Base-by-base conservation (phyloP, 2,329 filamentous ascomycete species). In the Hypoxylon sp. region DNA sequence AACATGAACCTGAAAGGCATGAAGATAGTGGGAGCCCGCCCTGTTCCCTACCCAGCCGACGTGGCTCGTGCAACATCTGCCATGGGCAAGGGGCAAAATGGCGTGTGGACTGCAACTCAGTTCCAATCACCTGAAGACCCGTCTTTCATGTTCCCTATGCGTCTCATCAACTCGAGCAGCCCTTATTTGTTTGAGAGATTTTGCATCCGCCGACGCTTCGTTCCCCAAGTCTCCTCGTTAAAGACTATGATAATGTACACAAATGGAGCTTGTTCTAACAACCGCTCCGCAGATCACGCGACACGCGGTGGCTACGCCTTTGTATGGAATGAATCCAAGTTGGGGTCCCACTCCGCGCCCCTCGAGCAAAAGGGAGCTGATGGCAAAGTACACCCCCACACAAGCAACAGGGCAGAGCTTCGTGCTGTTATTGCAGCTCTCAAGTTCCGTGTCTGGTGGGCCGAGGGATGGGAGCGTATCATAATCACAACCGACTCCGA, bases 401-500 rank as follows among this genome's bases (percentile, higher is more conserved):
- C 56, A 7, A 55, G 19, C 30, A 55, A 55, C 14, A 19, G 62
- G 14, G 62, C 56, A 45, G 50, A 55, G 28, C 50, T 65, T 30
- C 38, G 50, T 10, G 62, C 62, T 25, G 48, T 65, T 17, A 38
- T 65, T 21, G 21, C 45, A 2, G 61, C 55, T 10, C 49, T 65
- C 5, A 13, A 45, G 2, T 60, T n/a, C 13, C 41, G 41, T 2
- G 5, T 6, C n/a, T 63, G 55, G 59, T 67, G 51, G 25, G 30
- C 17, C 6, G 64, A 67, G 45, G 64, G 64, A n/a, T 63, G 53
- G 52, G 52, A 63, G 32, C 52, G 48, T n/a, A 34, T 67, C 9
- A 53, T 63, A 4, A 59, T 67, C 5, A 60, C 36, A 2, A 63
- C 59, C 11, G 58, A 59, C 32, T 67, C 64, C 4, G 32, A 50